Base-by-base conservation (phyloP, 2,329 filamentous ascomycete species). In the Colletotrichum limetticola region DNA sequence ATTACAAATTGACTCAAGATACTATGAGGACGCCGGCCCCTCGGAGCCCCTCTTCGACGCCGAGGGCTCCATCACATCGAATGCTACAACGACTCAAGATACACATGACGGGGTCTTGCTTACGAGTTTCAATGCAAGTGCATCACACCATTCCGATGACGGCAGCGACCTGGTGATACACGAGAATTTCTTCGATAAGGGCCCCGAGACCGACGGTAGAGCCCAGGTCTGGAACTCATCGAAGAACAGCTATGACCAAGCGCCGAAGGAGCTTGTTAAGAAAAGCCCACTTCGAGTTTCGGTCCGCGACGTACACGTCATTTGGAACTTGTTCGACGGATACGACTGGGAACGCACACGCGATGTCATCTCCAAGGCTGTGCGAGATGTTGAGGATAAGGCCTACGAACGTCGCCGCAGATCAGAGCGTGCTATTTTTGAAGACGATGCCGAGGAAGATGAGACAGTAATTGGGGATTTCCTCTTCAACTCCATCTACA, bases 401-500 rank as follows among this genome's bases (percentile, higher is more conserved):
- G 95, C 95, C 1, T 91, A 93, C 59, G 94, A 98, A 80, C 91
- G 93, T 68, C 90, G 91, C 71, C 85, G 90, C 28, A 87, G 89
- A 55, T 82, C 85, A 57, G 87, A 89, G 6, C 86, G 88, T 66
- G 85, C 88, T 9, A 86, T 89, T 66, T 78, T 83, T 80, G 90
- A 82, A 78, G 93, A 92, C 66, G 92, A 91, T 46, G 91, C 96
- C 28, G 89, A 93, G 26, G 94, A 97, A 61, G 93, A 95, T 56
- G 94, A 95, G 81, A 94, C 91, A 14, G 94, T 93, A 6, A 97
- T 98, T 82, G 95, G 95, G 6, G 97, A 99, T 80, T 97, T 97
- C 77, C 87, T 99, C 19, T 99, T 99, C 88, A 98, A 99, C 80
- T 99, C 97, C 0, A 98, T 99, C 67, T 99, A 98, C 84, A 98